phyloP scores from a whole-genome alignment of 225 moss, liverwort and hornwort genomes.

The Physcomitrium patens region DNA sequence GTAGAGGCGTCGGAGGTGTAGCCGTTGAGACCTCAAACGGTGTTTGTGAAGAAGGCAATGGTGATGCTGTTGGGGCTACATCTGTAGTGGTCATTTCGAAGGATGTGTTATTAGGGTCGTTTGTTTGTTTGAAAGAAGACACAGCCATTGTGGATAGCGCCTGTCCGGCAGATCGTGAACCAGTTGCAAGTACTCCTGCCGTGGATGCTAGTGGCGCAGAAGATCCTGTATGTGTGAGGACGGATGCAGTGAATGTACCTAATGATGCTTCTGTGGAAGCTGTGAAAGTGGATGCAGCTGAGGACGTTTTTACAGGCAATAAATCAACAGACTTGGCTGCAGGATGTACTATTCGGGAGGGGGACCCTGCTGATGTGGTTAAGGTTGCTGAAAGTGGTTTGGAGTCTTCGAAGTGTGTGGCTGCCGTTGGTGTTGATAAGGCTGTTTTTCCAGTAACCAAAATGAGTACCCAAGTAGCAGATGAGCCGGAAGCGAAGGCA shows the following conservation, averaged over 20 bases:
- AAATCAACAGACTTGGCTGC: slow-evolving; percentile 38
- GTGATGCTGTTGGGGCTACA: too few relatives aligned
- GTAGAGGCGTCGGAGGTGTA: too few relatives aligned
- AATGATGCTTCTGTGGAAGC: slow-evolving; percentile 10
- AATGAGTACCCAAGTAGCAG: slow-evolving; percentile 26
- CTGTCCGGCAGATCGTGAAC: slow-evolving; percentile 31
- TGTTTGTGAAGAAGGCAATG: too few relatives aligned
- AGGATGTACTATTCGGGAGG: slow-evolving; percentile 35
- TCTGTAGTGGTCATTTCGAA: too few relatives aligned
- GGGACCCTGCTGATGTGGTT: slow-evolving; percentile 35
- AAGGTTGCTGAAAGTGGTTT: slow-evolving; percentile 28
- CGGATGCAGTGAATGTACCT: slow-evolving; percentile 29
- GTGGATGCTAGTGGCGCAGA: slow-evolving; percentile 28
- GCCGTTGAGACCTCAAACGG: too few relatives aligned
- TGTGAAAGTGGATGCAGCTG: slow-evolving; percentile 38
- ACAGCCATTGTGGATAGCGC: slow-evolving; percentile 1
- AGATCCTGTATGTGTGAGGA: slow-evolving; percentile 22
- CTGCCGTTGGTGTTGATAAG: slow-evolving; percentile 25
- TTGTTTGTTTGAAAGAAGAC: slow-evolving; percentile 26
- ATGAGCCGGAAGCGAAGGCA: slow-evolving; percentile 40
- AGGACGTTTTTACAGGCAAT: slow-evolving; percentile 23
- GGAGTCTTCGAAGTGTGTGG: slow-evolving; percentile 35
- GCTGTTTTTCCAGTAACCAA: slow-evolving; percentile 34
- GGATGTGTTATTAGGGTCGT: background rate
- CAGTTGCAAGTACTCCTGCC: slow-evolving; percentile 20